A percentile compares a stretch with the other conserved stretches of the same genome.
These are phyloP conservation scores for Candida sojae DNA, from an alignment of 1,139 yeast species.

Conservation along the genomic window DNA sequence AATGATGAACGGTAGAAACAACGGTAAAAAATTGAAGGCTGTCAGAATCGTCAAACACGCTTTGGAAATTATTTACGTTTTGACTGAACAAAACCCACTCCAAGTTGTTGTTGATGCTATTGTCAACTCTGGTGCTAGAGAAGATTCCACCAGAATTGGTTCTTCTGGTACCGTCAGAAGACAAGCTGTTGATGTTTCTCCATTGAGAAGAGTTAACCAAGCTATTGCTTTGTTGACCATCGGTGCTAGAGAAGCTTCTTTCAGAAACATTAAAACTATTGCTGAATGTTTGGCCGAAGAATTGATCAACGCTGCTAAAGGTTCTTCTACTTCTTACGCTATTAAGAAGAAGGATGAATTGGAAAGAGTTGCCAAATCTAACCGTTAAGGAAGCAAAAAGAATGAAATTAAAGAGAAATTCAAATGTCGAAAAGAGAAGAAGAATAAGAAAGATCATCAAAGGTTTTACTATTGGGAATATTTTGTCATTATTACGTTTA, in stretches of 20 bases:
- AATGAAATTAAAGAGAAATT: constrained; percentile 1
- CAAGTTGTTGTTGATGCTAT: constrained; percentile 99
- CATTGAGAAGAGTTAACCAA: constrained; percentile 99
- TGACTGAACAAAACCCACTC: constrained; percentile 99
- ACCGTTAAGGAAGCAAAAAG: constrained; percentile 73
- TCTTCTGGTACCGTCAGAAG: constrained; percentile 99
- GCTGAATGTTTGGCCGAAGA: constrained; percentile 99
- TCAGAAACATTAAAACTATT: constrained; percentile 99
- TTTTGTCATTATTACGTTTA: constrained; percentile 7
- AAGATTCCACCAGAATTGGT: constrained; percentile 99
- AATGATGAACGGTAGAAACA: constrained; percentile 99
- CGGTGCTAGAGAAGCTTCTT: constrained; percentile 99
- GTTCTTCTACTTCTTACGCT: constrained; percentile 99
- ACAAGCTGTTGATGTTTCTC: constrained; percentile 99
- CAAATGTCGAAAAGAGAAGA: neutral
- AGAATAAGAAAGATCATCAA: constrained; percentile 4
- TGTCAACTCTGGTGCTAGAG: constrained; percentile 99
- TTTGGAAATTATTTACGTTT: constrained; percentile 94
- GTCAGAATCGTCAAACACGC: constrained; percentile 99
- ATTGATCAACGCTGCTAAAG: constrained; percentile 99
- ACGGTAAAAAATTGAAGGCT: constrained; percentile 99
- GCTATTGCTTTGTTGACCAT: constrained; percentile 96
- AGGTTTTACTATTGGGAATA: neutral
- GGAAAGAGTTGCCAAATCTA: constrained; percentile 99
- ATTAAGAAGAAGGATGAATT: constrained; percentile 99